A percentile compares a stretch with the other conserved stretches of the same genome.
Conservation (phyloP, 1,284 basidiomycete species). For the Cerrena zonata region DNA sequence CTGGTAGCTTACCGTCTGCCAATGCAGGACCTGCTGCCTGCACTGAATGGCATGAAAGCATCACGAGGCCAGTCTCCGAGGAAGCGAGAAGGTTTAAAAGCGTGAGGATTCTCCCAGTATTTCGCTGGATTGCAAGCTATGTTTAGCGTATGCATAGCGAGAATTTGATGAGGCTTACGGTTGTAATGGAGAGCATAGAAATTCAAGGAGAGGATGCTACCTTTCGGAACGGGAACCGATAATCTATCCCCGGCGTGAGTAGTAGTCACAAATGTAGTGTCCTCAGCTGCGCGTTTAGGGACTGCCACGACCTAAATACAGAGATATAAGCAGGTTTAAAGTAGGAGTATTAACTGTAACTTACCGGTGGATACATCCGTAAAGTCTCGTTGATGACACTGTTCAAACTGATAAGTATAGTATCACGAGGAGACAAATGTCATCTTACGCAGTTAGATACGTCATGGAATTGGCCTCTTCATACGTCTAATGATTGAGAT, state of each 20-base stretch:
- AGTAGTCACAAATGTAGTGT: slow-evolving; percentile 36
- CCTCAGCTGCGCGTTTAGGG: slow-evolving; percentile 46
- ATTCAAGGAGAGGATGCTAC: too few relatives aligned
- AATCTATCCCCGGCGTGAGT: slow-evolving; percentile 36
- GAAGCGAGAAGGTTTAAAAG: slow-evolving; percentile 33
- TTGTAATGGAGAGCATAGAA: too few relatives aligned
- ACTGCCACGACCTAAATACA: too few relatives aligned
- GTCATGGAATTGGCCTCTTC: slow-evolving; percentile 3
- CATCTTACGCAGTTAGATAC: background rate
- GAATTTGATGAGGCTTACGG: too few relatives aligned
- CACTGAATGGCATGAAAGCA: slow-evolving; percentile 31
- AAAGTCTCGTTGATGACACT: slow-evolving; percentile 58
- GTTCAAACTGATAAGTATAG: background rate
- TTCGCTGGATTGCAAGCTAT: too few relatives aligned
- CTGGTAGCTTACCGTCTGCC: slow-evolving; percentile 27
- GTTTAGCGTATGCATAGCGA: too few relatives aligned
- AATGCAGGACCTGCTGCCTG: slow-evolving; percentile 27
- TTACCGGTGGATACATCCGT: slow-evolving; percentile 53
- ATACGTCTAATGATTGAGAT: slow-evolving; percentile 10
- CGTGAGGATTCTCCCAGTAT: too few relatives aligned
- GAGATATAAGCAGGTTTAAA: too few relatives aligned
- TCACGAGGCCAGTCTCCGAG: slow-evolving; percentile 27
- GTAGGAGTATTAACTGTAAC: too few relatives aligned
- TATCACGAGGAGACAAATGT: too few relatives aligned
- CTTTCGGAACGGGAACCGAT: slow-evolving; percentile 41